Conservation (phyloP, 345 rosid genomes). For the Heritiera littoralis region DNA sequence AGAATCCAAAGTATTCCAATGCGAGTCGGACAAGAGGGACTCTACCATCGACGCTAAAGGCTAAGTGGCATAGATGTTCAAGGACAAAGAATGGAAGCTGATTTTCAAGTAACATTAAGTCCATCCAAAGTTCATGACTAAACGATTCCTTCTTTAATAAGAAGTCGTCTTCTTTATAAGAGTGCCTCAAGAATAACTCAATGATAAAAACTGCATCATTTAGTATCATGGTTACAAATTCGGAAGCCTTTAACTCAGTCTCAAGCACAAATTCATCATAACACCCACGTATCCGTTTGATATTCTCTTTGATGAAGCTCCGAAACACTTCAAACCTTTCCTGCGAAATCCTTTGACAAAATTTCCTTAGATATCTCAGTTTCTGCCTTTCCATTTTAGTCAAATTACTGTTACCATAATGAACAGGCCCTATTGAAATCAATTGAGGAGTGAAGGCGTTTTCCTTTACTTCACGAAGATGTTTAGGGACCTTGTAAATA, state of each 20-base stretch:
- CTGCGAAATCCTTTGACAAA: neutral
- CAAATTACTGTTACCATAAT: neutral
- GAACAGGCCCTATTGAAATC: neutral
- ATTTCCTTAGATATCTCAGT: neutral
- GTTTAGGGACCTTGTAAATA: neutral
- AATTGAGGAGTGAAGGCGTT: neutral
- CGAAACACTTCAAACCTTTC: too few species aligned
- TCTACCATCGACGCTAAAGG: too few species aligned
- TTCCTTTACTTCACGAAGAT: too few species aligned
- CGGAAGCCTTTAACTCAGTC: neutral
- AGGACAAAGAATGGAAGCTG: slow-evolving; percentile 13
- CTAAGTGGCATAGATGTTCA: neutral
- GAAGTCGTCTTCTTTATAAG: neutral
- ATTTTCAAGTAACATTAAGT: slow-evolving; percentile 5
- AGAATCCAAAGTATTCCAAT: neutral
- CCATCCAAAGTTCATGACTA: neutral
- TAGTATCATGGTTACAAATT: neutral
- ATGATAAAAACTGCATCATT: slow-evolving; percentile 9
- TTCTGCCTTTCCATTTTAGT: neutral
- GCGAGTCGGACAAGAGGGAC: neutral
- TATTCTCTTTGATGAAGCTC: neutral
- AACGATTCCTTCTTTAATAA: neutral
- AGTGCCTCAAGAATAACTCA: neutral
- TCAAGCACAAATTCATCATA: neutral
- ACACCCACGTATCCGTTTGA: neutral